Evolutionary conservation across 495 filamentous ascomycete genomes (phyloP), one percentile per base, ranked within the genome.

Genomic region (Saxophila tyrrhenica): DNA sequence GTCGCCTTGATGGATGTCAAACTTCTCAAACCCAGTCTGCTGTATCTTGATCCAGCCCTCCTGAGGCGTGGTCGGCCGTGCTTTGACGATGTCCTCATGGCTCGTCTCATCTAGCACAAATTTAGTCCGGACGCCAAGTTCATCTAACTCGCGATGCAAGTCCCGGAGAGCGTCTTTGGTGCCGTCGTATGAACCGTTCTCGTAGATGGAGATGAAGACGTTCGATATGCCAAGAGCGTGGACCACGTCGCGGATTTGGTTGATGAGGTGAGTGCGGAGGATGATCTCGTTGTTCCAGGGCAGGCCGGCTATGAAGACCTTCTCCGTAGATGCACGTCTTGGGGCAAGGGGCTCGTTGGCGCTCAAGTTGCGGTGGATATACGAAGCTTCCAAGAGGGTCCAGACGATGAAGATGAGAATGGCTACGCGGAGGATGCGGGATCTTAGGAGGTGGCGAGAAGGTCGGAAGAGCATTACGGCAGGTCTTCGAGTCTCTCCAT

Each of bases 241-340:
- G n/a, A 51, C 47, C 1, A 87, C 68, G 16, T 73, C 59, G 25
- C 70, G 61, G 21, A 76, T 72, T 35, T 89, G 70, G 0, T 75
- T 68, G 1, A 84, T 17, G 5, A 88, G 67, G 56, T 78, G 71
- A 10, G 65, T 71, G 2, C 78, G 72, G 10, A 89, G 70, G 25
- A 87, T 74, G 19, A 61, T 45, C 51, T 80, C 85, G 58, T 80
- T 83, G 67, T 86, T 87, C 79, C 84, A 86, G 58, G 85, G 82
- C 50, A 79, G 69, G 59, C 76, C 79, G 1, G 83, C 77, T 50
- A 87, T 83, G 67, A 73, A 87, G 49, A 87, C 73, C 20, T 48
- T 50, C 25, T 59, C 45, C 3, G 20, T 22, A 3, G 50, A 48
- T 16, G 39, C 39, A 21, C 50, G 54, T 5, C 29, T 39, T 21